Percentiles rank a stretch among this genome's conserved stretches.
Conservation (phyloP, 192 early-diverging fungal species). For the Phycomyces nitens region DNA sequence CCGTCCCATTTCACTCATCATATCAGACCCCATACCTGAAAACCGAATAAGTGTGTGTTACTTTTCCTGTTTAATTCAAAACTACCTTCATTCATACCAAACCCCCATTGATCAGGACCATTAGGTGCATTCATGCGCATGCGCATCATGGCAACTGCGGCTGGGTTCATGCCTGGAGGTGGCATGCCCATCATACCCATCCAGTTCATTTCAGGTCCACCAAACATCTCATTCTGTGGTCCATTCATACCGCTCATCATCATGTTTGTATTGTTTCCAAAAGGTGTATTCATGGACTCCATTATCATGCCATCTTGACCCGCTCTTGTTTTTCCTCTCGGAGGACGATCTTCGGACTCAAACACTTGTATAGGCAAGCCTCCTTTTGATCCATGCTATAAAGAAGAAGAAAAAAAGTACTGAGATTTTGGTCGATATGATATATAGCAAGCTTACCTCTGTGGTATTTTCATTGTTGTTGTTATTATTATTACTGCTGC, state of each 20-base stretch:
- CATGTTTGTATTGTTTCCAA: conserved; percentile 12
- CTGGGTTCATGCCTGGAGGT: conserved; percentile 17
- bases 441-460: neutral
- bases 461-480: neutral
- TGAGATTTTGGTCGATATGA: neutral
- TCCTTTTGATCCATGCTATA: conserved; percentile 1
- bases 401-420: neutral
- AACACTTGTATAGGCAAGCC: conserved; percentile 29
- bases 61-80: neutral
- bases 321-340: conserved; percentile 6
- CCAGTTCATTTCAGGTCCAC: conserved; percentile 24
- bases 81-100: neutral
- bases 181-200: conserved; percentile 21
- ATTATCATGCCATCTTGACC: conserved; percentile 4
- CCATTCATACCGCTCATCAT: conserved; percentile 8
- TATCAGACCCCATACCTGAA: neutral
- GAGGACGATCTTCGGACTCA: conserved; percentile 21
- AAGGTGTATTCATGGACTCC: conserved; percentile 3
- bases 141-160: conserved; percentile 16
- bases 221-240: conserved; percentile 7
- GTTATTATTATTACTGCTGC: neutral
- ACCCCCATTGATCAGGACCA: neutral
- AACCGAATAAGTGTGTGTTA: neutral
- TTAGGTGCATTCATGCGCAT: conserved; percentile 13
- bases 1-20: conserved; percentile 3